Evolutionary conservation across 2,329 filamentous ascomycete species (phyloP), one percentile per base, ranked within the genome.

Genomic region (Waltergamsia citrina): DNA sequence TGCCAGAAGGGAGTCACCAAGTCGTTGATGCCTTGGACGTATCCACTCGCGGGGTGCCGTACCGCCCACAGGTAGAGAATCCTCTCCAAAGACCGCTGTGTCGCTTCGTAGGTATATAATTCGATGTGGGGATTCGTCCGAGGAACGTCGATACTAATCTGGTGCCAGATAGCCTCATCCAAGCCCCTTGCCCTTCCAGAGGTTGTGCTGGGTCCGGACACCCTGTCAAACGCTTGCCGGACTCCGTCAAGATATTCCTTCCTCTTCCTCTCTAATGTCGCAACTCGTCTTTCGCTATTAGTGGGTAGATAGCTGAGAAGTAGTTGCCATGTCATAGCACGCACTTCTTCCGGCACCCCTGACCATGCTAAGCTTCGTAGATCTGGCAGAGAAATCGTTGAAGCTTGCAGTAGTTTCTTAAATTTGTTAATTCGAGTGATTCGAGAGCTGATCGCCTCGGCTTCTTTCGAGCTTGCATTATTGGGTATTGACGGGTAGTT

Each of bases 21-120:
- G 53, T 98, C 92, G 56, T 98, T 98, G 60, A 98, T 98, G 23
- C 92, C 92, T 62, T 98, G 92, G 0, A 98, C 92, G 51, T 98
- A 98, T 33, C 92, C 92, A 51, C 87, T 94, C 6, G 93, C 93
- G 2, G 92, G 92, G 62, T 98, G 92, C 33, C 93, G 78, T 46
- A 98, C 94, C 3, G 92, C 92, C 92, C 92, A 98, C 3, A 98
- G 76, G 53, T 98, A 98, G 15, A 98, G 62, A 46, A 98, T 96
- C 32, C 90, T 78, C 58, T 98, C 93, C 11, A 98, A 64, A 1
- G 87, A 95, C 35, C 88, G 71, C 54, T 98, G 92, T 1, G 93
- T 98, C 5, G 90, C 90, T 58, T 96, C 90, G 52, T 94, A 96
- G 44, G 85, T 76, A 60, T 98, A 98, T 1, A 98, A 70, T 46